Percentiles rank a stretch among this genome's conserved stretches.
These are phyloP conservation scores for Cryphonectria parasitica DNA, from an alignment of 2,329 filamentous ascomycete species.

Conservation along the genomic window DNA sequence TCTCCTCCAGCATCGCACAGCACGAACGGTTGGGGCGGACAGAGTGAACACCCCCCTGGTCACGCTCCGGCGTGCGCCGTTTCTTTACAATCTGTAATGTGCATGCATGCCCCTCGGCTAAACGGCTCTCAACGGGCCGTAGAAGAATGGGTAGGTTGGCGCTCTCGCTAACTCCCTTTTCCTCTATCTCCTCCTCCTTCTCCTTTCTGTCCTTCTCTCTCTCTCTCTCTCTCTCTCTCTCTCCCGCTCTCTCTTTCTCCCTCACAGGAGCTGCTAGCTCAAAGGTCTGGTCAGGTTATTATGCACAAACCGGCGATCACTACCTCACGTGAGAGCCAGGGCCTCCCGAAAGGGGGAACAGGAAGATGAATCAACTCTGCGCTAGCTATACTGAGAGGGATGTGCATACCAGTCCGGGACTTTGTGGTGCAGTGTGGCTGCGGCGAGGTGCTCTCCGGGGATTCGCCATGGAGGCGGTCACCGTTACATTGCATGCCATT, in stretches of 20 bases:
- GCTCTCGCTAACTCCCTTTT: neutral
- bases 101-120: neutral
- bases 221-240: neutral
- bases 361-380: neutral
- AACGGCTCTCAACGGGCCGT: neutral
- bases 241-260: too few relatives aligned
- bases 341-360: neutral
- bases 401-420: neutral
- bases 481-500: slow-evolving; percentile 1
- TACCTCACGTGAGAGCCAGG: neutral
- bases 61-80: neutral
- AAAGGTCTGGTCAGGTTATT: neutral
- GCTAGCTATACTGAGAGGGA: neutral
- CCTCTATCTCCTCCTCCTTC: neutral
- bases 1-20: neutral
- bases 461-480: neutral
- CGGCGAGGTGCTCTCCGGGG: neutral
- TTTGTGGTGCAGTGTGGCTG: neutral
- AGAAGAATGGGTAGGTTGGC: neutral
- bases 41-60: neutral
- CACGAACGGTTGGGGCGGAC: neutral
- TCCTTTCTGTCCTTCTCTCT: neutral
- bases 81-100: neutral
- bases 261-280: neutral
- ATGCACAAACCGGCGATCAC: neutral